phyloP scores from a whole-genome alignment of 2,329 filamentous ascomycete genomes.

The Cadophora sp. region DNA sequence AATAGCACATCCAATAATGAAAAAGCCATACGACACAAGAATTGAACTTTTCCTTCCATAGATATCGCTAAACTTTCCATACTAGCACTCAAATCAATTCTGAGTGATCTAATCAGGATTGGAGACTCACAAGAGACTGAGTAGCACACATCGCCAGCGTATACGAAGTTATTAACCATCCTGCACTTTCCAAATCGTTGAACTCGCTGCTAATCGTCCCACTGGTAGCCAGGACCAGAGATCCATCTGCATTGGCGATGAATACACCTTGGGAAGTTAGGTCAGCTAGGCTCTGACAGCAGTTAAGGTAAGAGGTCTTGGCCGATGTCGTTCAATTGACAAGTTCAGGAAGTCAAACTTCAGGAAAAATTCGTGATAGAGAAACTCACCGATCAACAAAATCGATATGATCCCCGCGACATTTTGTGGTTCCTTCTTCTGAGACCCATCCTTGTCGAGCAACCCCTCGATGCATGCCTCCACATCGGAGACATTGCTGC shows the following conservation, averaged over 20 bases:
- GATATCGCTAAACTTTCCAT: constrained; percentile 60
- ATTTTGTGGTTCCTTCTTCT: constrained; percentile 12
- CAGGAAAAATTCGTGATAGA: too few species aligned
- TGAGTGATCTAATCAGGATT: neutral
- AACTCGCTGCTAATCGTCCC: constrained; percentile 67
- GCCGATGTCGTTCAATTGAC: too few species aligned
- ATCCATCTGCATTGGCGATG: constrained; percentile 67
- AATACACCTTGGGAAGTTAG: constrained; percentile 60
- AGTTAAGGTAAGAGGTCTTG: too few species aligned
- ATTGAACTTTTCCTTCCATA: constrained; percentile 60
- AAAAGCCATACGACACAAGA: constrained; percentile 56
- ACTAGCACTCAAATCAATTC: constrained; percentile 14
- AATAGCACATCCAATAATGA: constrained; percentile 49
- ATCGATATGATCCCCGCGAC: constrained; percentile 33
- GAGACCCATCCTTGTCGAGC: constrained; percentile 2
- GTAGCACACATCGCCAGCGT: constrained; percentile 58
- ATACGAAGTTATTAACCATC: constrained; percentile 62
- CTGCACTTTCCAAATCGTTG: constrained; percentile 60
- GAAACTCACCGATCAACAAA: constrained; percentile 27
- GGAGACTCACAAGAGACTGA: constrained; percentile 54
- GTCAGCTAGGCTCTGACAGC: neutral
- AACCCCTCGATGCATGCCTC: constrained; percentile 9
- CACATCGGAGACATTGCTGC: constrained; percentile 14
- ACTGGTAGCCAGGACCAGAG: constrained; percentile 70
- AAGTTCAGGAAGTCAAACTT: too few species aligned